Base-by-base conservation (phyloP, 2,329 filamentous ascomycete genomes). In the Ustilaginoidea virens region DNA sequence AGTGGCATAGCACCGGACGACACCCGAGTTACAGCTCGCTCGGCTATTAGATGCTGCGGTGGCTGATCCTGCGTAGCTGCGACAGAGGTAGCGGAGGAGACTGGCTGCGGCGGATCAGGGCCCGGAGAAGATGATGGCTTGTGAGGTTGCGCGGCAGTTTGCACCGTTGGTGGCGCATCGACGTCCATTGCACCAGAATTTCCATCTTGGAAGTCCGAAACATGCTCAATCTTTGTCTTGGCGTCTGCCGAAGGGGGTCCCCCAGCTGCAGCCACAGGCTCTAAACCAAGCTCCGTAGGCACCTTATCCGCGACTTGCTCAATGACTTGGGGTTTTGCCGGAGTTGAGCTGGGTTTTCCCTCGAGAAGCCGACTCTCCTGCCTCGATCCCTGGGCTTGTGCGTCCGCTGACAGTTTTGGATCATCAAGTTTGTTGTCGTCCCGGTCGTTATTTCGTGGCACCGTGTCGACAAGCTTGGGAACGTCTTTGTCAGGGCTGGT, bases 401-500 rank as follows among this genome's bases (percentile, higher is more conserved):
- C 26, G 13, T 33, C 33, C 6, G 12, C 9, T 11, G 5, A 25
- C 27, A n/a, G 27, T 22, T 15, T 8, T 26, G n/a, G n/a, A n/a
- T n/a, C n/a, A n/a, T n/a, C n/a, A n/a, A n/a, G n/a, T n/a, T n/a
- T n/a, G n/a, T n/a, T n/a, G n/a, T 60, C 62, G 29, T 51, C 48
- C 19, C 56, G 55, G 41, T 61, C 22, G 15, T 15, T 20, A 20
- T 31, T 61, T 34, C 63, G 56, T 14, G 64, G 60, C 13, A 32
- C 37, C n/a, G 54, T 53, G 19, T 73, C 61, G 11, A 60, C 49
- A 39, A 68, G 69, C 24, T 67, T 63, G 27, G 67, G 59, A 12
- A 61, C 64, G 27, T 83, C 77, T 31, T 77, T 69, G 31, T 79
- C 78, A 1, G 78, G 74, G 40, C 78, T 85, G 2, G 80, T 85